phyloP scores from a whole-genome alignment of 1,284 basidiomycete genomes.

The Moesziomyces sp. region DNA sequence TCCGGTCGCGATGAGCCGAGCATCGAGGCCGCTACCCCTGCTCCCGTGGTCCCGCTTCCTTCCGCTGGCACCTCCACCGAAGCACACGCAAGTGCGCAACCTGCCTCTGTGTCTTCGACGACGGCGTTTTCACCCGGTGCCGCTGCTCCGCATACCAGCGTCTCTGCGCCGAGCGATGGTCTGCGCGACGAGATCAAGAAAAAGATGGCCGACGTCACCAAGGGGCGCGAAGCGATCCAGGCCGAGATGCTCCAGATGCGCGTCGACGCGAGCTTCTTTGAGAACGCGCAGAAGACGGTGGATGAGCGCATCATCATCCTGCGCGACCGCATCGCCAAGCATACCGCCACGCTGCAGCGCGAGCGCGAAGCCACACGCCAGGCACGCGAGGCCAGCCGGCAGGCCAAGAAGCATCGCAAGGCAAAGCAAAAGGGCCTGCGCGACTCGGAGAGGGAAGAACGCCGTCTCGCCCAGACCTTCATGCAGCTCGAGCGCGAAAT shows the following conservation, averaged over 20 bases:
- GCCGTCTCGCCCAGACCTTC: slow-evolving; percentile 22
- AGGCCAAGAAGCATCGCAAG: slow-evolving; percentile 40
- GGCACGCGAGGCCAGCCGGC: slow-evolving; percentile 31
- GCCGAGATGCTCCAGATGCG: slow-evolving; percentile 49
- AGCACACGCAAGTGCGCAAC: too few species aligned
- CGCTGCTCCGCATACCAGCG: slow-evolving; percentile 1
- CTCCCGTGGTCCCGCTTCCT: neutral
- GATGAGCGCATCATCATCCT: slow-evolving; percentile 42
- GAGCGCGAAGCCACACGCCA: slow-evolving; percentile 43
- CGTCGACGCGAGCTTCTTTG: slow-evolving; percentile 48
- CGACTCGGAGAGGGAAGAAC: slow-evolving; percentile 37
- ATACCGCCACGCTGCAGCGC: slow-evolving; percentile 24
- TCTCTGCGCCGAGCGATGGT: slow-evolving; percentile 22
- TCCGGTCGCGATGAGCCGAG: slow-evolving; percentile 9
- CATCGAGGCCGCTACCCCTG: neutral
- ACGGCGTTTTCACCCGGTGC: neutral
- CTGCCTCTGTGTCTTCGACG: neutral
- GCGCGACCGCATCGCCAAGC: slow-evolving; percentile 38
- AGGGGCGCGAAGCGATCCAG: slow-evolving; percentile 36
- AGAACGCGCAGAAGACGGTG: slow-evolving; percentile 46
- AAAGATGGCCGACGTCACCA: slow-evolving; percentile 37
- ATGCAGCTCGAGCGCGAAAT: slow-evolving; percentile 38
- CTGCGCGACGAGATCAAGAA: slow-evolving; percentile 42
- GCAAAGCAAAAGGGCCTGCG: slow-evolving; percentile 30
- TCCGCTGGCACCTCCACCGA: too few species aligned